phyloP scores from a whole-genome alignment of 257 asterid species.

The Nicotiana undulata region DNA sequence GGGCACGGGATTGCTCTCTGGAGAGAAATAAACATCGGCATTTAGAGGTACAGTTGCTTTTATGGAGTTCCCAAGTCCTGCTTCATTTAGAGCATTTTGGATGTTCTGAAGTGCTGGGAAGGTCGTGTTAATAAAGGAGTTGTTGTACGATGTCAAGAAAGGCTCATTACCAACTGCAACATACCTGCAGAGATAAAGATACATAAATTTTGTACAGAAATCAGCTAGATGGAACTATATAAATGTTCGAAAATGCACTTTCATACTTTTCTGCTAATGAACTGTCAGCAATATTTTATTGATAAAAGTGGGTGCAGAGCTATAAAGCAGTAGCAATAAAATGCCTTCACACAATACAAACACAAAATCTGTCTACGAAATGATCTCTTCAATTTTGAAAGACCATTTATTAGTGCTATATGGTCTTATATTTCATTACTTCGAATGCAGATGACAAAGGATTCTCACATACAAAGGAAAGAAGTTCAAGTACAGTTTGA shows the following conservation, averaged over 20 bases:
- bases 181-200: slow-evolving; percentile 34
- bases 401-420: not conserved
- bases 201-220: not conserved
- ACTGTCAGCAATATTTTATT: not conserved
- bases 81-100: slow-evolving; percentile 63
- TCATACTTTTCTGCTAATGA: not conserved
- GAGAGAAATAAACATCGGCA: slow-evolving; percentile 72
- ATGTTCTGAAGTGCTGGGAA: slow-evolving; percentile 83
- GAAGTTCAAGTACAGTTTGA: not conserved
- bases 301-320: not conserved
- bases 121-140: slow-evolving; percentile 57
- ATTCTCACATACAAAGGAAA: not conserved
- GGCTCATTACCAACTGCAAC: slow-evolving; percentile 90
- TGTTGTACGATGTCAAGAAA: slow-evolving; percentile 61
- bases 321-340: not conserved
- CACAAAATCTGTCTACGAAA: not conserved
- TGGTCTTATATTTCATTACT: not conserved
- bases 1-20: slow-evolving; percentile 47
- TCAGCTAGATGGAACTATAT: not conserved
- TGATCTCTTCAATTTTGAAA: not conserved
- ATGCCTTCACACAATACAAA: not conserved
- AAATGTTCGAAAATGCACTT: not conserved
- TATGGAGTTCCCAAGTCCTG: slow-evolving; percentile 51
- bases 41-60: slow-evolving; percentile 74
- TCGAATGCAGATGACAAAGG: not conserved